Percentiles rank a stretch among this genome's conserved stretches.
Evolutionary conservation across 345 rosid genomes (phyloP).

Genomic region (Cardamine resedifolia): DNA sequence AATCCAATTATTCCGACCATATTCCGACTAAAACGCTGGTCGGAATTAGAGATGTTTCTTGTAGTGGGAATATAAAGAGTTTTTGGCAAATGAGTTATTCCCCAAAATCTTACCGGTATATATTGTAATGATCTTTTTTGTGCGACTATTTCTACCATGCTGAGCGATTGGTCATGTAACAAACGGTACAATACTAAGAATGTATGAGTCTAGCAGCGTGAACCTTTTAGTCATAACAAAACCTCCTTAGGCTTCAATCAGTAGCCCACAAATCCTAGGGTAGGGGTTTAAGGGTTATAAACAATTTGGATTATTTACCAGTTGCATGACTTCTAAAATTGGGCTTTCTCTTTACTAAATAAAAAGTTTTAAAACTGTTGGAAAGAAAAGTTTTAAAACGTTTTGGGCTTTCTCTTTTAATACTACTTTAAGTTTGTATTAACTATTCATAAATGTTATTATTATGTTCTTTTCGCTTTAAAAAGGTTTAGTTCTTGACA

Average conservation of each 20-base stretch:
- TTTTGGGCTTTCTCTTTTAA: background rate
- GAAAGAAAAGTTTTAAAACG: background rate
- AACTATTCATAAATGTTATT: background rate
- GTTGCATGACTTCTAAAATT: background rate
- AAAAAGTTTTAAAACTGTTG: too few species aligned
- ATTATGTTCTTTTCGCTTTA: background rate
- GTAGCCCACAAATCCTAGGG: too few species aligned
- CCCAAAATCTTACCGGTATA: background rate
- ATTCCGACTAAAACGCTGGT: too few species aligned
- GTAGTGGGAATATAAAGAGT: too few species aligned
- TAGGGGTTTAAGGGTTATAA: too few species aligned
- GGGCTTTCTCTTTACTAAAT: background rate
- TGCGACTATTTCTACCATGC: background rate
- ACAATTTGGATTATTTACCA: background rate
- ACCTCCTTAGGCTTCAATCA: too few species aligned
- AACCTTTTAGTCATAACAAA: too few species aligned
- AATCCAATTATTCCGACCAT: too few species aligned
- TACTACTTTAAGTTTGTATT: background rate
- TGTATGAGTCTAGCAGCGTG: too few species aligned
- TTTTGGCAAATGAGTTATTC: background rate
- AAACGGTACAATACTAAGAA: background rate
- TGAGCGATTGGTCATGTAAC: background rate
- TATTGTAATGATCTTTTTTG: background rate
- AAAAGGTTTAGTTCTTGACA: background rate
- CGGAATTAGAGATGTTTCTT: too few species aligned